Percentiles rank a stretch among this genome's conserved stretches.
These are phyloP conservation scores for Penicillium sp. DNA, from an alignment of 2,329 filamentous ascomycete species.

Conservation along the genomic window DNA sequence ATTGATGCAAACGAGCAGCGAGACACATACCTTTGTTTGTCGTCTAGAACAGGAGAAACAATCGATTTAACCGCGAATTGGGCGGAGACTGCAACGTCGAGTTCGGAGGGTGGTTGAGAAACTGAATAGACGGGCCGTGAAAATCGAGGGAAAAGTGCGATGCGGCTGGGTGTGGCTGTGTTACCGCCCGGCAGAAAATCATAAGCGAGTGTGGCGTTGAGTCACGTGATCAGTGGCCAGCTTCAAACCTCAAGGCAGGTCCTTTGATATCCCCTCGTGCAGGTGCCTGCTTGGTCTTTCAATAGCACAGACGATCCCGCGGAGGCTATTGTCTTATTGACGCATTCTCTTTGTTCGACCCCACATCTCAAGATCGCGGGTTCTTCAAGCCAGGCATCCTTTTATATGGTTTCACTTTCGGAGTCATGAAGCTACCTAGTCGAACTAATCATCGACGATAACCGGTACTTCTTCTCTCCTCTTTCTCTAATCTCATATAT, in stretches of 20 bases:
- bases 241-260: constrained; percentile 12
- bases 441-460: constrained; percentile 39
- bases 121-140: constrained; percentile 21
- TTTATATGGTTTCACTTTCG: constrained; percentile 25
- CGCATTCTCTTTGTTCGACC: background rate
- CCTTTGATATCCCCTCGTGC: constrained; percentile 11
- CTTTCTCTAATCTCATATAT: constrained; percentile 8
- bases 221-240: constrained; percentile 28
- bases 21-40: constrained; percentile 27
- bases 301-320: background rate
- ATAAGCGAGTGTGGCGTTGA: constrained; percentile 39
- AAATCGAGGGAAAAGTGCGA: constrained; percentile 39
- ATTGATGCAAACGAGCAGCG: background rate
- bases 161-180: constrained; percentile 36
- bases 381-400: constrained; percentile 8
- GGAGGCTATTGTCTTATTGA: background rate
- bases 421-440: constrained; percentile 39
- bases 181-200: constrained; percentile 17
- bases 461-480: constrained; percentile 20
- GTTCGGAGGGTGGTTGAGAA: constrained; percentile 53
- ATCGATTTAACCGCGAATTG: constrained; percentile 99
- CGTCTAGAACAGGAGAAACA: constrained; percentile 60
- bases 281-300: constrained; percentile 2
- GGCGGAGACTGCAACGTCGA: constrained; percentile 99
- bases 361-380: background rate